Evolutionary conservation across 1,284 basidiomycete species (phyloP), one percentile per base, ranked within the genome.

Genomic region (Ceratorhiza oryzae-sativae): DNA sequence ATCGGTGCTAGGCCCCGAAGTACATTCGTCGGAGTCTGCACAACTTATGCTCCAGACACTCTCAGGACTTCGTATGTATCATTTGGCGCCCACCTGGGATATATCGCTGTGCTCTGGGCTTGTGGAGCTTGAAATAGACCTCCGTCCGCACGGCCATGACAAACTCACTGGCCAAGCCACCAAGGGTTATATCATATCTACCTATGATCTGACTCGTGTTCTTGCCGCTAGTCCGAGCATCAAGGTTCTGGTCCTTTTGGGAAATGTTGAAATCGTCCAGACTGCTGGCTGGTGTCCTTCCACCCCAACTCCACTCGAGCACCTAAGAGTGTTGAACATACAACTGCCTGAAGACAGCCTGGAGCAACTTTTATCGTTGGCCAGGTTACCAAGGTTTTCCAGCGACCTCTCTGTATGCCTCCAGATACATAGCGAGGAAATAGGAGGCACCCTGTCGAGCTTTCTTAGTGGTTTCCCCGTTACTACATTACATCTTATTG

Each of bases 21-120:
- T 23, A n/a, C 9, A 8, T 23, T 9, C 13, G 20, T 51, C 49
- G 15, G 23, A 12, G 25, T 8, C 2, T 12, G 49, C 4, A 10
- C 9, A 23, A 1, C 12, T 23, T 3, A 23, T 51, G 10, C 25
- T 27, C n/a, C 23, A 27, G 13, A 27, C 49, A 1, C 20, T 51
- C 30, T 10, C 25, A 3, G 25, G 32, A 8, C 46, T 67, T 27
- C 46, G n/a, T 6, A n/a, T 67, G 25, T 13, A 51, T 20, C 18
- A 25, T 23, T 3, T 25, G 10, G n/a, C 18, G 15, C 32, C 32
- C 1, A 15, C 34, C 18, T 67, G 62, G 48, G 32, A 48, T 5
- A 67, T 46, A n/a, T 15, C 20, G 5, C 32, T 46, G 15, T 67
- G 55, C 23, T 46, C n/a, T 15, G 48, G 62, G n/a, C 49, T 67